phyloP scores from a whole-genome alignment of 805 yeast genomes.

The Wickerhamomyces silvicola region DNA sequence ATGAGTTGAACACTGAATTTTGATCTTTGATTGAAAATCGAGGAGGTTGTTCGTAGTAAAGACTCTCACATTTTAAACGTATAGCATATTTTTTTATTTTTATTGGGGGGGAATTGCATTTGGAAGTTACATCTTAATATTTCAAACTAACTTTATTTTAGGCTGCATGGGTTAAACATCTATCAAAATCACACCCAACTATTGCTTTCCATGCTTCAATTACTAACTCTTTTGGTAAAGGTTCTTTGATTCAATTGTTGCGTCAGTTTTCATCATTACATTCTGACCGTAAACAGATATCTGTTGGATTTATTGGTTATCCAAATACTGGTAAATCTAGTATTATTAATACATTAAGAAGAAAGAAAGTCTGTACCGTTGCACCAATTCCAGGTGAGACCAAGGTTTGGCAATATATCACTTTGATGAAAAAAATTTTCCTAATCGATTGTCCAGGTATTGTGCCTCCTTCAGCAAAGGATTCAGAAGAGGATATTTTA shows the following conservation, averaged over 20 bases:
- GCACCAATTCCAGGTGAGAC: slow-evolving; percentile 99
- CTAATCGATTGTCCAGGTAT: slow-evolving; percentile 98
- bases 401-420: slow-evolving; percentile 97
- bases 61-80: slow-evolving; percentile 57
- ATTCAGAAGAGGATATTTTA: slow-evolving; percentile 83
- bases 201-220: slow-evolving; percentile 97
- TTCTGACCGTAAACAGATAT: slow-evolving; percentile 89
- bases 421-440: slow-evolving; percentile 92
- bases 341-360: slow-evolving; percentile 86
- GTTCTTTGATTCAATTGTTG: slow-evolving; percentile 85
- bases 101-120: background rate
- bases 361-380: slow-evolving; percentile 92
- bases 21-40: slow-evolving; percentile 15
- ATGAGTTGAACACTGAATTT: slow-evolving; percentile 69
- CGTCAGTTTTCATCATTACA: slow-evolving; percentile 91
- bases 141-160: slow-evolving; percentile 33
- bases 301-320: slow-evolving; percentile 96
- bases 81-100: slow-evolving; percentile 9
- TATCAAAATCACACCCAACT: slow-evolving; percentile 89
- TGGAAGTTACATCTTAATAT: background rate
- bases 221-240: slow-evolving; percentile 96
- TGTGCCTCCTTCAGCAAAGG: slow-evolving; percentile 91
- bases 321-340: slow-evolving; percentile 99
- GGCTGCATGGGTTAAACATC: slow-evolving; percentile 99
- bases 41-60: slow-evolving; percentile 71